These are phyloP conservation scores for Epichloe sylvatica DNA, from an alignment of 2,329 filamentous ascomycete species.

Conservation along the genomic window DNA sequence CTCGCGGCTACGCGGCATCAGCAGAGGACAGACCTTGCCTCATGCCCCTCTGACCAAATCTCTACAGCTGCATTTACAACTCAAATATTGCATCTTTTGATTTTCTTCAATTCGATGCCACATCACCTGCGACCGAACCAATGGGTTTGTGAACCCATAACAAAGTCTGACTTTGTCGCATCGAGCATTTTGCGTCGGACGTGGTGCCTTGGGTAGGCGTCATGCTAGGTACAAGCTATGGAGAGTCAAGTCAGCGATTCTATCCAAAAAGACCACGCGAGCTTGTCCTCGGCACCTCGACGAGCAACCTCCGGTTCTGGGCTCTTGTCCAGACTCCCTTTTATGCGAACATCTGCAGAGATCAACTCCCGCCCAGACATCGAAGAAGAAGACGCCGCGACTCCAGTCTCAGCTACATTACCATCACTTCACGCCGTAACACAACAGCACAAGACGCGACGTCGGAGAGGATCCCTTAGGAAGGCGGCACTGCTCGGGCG, in stretches of 20 bases:
- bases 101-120: too few relatives aligned
- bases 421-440: conserved; percentile 12
- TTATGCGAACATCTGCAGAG: conserved; percentile 33
- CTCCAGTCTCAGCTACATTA: conserved; percentile 14
- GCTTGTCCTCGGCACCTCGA: conserved; percentile 11
- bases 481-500: conserved; percentile 76
- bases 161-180: background rate
- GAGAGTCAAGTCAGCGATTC: conserved; percentile 1
- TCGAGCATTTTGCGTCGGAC: background rate
- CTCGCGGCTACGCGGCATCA: too few relatives aligned
- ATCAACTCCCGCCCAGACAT: conserved; percentile 14
- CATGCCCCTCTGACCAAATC: too few relatives aligned
- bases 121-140: background rate
- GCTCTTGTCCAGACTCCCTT: conserved; percentile 56
- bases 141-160: background rate
- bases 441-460: conserved; percentile 41
- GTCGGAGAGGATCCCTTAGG: conserved; percentile 69
- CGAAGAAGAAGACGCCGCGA: conserved; percentile 18
- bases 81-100: too few relatives aligned
- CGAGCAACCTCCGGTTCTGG: conserved; percentile 46
- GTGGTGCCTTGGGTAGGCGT: background rate
- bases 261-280: conserved; percentile 6
- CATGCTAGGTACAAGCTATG: conserved; percentile 2
- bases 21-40: too few relatives aligned
- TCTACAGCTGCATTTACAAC: too few relatives aligned